Evolutionary conservation across 352 stramenopile species (phyloP).

Genomic region (Elongisporangium prolatum): DNA sequence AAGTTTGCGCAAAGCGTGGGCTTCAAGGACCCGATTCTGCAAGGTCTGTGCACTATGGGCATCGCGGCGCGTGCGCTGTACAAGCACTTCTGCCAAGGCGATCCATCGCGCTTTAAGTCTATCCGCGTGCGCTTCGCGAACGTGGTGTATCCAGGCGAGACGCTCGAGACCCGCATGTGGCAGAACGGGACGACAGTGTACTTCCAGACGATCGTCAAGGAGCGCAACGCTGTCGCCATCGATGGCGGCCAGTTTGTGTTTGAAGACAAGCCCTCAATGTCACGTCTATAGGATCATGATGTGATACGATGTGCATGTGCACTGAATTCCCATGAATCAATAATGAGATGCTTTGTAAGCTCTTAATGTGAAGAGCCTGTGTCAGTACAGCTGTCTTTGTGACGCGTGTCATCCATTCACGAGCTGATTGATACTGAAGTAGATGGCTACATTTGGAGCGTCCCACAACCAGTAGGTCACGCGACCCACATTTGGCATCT

Average conservation of each 20-base stretch:
- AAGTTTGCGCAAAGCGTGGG: slow-evolving; percentile 43
- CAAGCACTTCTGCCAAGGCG: slow-evolving; percentile 45
- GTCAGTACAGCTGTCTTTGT: too few species aligned
- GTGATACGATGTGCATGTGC: neutral
- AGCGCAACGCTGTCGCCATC: slow-evolving; percentile 47
- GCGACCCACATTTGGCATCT: neutral
- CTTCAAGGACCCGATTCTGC: slow-evolving; percentile 76
- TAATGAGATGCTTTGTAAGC: neutral
- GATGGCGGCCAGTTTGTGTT: slow-evolving; percentile 55
- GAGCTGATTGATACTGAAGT: neutral
- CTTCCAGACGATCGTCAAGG: slow-evolving; percentile 50
- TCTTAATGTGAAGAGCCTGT: too few species aligned
- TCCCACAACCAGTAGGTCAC: neutral
- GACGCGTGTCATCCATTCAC: too few species aligned
- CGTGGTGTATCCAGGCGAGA: slow-evolving; percentile 63
- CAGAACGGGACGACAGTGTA: slow-evolving; percentile 25
- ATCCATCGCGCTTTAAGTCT: slow-evolving; percentile 45
- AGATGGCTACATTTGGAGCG: neutral
- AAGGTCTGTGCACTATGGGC: slow-evolving; percentile 88
- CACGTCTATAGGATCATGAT: neutral
- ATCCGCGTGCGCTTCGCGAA: slow-evolving; percentile 69
- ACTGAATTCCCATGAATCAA: neutral
- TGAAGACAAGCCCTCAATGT: neutral
- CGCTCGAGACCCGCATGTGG: slow-evolving; percentile 61
- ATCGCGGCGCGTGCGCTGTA: slow-evolving; percentile 53